A percentile compares a stretch with the other conserved stretches of the same genome.
phyloP scores from a whole-genome alignment of 2,329 filamentous ascomycete genomes.

The Nemania sp. region DNA sequence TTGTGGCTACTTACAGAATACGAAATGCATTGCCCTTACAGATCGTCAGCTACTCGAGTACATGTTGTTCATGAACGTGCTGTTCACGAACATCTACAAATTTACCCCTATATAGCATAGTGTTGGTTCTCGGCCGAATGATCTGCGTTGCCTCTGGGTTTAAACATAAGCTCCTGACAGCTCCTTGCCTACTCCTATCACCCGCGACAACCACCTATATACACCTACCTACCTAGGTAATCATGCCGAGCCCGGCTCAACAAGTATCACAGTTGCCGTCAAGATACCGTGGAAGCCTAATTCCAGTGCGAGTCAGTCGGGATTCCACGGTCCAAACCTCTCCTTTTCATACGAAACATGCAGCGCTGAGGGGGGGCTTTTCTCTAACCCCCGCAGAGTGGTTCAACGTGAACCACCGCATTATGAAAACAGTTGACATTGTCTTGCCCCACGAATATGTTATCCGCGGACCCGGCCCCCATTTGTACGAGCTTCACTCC shows the following conservation, averaged over 20 bases:
- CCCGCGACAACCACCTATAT: neutral
- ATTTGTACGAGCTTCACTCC: no score
- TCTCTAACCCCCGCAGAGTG: conserved; percentile 15
- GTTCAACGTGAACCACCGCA: conserved; percentile 28
- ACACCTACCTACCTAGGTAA: neutral
- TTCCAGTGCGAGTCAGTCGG: neutral
- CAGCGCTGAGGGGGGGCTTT: neutral
- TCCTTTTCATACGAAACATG: neutral
- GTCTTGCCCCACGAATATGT: conserved; percentile 15
- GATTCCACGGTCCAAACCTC: neutral
- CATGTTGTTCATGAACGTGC: neutral
- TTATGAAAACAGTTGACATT: conserved; percentile 26
- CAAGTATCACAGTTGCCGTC: no score
- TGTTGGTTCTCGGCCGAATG: no score
- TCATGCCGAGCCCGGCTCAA: no score
- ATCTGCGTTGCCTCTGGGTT: neutral
- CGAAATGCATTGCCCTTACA: neutral
- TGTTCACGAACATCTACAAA: neutral
- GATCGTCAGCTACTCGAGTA: neutral
- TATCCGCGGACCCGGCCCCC: conserved; percentile 21
- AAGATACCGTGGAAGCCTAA: no score
- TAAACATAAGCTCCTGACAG: neutral
- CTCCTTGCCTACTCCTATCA: neutral
- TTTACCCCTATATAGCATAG: neutral
- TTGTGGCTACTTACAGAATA: no score